Conservation (phyloP, 2,329 filamentous ascomycete genomes). For the Sclerotinia trifoliorum region DNA sequence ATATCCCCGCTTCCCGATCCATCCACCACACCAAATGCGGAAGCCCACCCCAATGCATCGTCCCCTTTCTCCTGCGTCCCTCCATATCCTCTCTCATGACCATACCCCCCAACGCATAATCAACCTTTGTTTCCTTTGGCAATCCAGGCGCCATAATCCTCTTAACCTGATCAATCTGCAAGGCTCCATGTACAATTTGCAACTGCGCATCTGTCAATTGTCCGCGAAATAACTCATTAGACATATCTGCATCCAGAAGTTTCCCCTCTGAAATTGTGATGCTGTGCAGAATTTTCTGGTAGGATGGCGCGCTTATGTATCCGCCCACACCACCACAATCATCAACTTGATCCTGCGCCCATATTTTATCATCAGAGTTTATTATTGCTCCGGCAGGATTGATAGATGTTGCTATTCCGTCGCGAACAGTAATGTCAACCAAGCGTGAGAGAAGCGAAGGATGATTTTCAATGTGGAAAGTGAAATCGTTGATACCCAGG, state of each 20-base stretch:
- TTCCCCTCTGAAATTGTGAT: constrained; percentile 23
- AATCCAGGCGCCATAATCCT: not conserved
- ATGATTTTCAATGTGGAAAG: constrained; percentile 23
- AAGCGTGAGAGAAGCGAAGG: constrained; percentile 20
- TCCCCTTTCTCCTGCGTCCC: constrained; percentile 17
- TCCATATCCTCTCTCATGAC: constrained; percentile 16
- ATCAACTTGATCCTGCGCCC: constrained; percentile 1
- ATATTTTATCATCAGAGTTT: not conserved
- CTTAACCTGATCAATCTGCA: not conserved
- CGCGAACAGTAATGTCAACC: constrained; percentile 20
- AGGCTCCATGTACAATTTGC: not conserved
- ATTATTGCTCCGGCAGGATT: constrained; percentile 2
- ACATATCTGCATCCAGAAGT: constrained; percentile 18
- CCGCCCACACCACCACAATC: constrained; percentile 22
- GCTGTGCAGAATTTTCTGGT: constrained; percentile 24
- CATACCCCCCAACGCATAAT: constrained; percentile 19
- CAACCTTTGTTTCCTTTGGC: not conserved
- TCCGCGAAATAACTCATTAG: constrained; percentile 24
- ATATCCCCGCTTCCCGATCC: constrained; percentile 44
- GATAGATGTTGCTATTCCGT: constrained; percentile 1
- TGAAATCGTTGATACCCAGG: constrained; percentile 24
- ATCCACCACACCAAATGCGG: constrained; percentile 49
- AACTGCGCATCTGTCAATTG: constrained; percentile 16
- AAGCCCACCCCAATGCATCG: constrained; percentile 45
- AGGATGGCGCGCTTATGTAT: constrained; percentile 11